phyloP scores from a whole-genome alignment of 139 green algal species.

The Spirogloea muscicola region DNA sequence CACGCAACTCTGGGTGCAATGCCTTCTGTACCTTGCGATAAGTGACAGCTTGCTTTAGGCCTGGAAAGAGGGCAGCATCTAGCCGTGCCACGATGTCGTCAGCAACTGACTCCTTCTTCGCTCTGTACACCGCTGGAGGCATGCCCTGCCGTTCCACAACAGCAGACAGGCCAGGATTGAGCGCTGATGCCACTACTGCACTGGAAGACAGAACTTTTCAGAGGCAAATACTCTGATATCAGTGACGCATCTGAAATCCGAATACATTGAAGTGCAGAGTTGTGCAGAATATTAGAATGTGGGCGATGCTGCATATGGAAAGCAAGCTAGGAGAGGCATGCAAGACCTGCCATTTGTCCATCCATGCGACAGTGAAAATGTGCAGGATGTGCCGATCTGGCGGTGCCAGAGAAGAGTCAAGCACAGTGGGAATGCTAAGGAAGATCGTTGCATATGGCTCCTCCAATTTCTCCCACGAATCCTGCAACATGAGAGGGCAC shows the following conservation, averaged over 20 bases:
- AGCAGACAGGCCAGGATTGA: too few relatives aligned
- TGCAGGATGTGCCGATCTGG: conserved; percentile 82
- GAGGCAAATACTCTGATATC: too few relatives aligned
- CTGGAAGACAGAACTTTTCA: too few relatives aligned
- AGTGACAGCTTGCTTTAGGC: conserved; percentile 59
- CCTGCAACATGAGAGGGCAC: too few relatives aligned
- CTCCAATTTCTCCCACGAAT: conserved; percentile 79
- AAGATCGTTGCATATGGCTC: conserved; percentile 83
- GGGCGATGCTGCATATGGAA: too few relatives aligned
- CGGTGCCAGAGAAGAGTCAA: conserved; percentile 83
- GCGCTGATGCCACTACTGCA: too few relatives aligned
- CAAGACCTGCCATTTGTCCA: conserved; percentile 79
- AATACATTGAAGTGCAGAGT: too few relatives aligned
- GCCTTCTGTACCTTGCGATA: neutral
- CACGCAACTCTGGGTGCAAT: neutral
- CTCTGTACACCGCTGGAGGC: conserved; percentile 52
- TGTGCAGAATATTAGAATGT: too few relatives aligned
- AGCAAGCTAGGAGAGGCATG: too few relatives aligned
- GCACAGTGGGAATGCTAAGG: conserved; percentile 83
- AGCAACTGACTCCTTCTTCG: conserved; percentile 75
- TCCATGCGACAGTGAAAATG: conserved; percentile 93
- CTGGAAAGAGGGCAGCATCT: conserved; percentile 72
- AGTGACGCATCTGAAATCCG: too few relatives aligned
- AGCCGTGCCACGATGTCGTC: conserved; percentile 71
- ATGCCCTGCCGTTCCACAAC: conserved; percentile 42